These are phyloP conservation scores for Sphaerostilbella broomeana DNA, from an alignment of 2,329 filamentous ascomycete species.

Conservation along the genomic window DNA sequence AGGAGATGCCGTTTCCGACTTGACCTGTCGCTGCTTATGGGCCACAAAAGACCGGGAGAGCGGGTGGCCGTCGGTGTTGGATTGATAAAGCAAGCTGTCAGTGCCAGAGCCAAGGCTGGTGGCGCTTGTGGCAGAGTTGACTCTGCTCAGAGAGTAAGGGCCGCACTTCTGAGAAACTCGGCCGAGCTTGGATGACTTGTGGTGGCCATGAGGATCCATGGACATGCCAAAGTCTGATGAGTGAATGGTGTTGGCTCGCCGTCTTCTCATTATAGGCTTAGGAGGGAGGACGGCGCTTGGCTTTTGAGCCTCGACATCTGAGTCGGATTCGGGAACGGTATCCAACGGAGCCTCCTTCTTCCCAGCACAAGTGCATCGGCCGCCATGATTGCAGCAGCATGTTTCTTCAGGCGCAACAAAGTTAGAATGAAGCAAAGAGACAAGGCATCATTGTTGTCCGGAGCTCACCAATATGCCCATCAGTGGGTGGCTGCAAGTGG, in stretches of 20 bases:
- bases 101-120: conserved; percentile 41
- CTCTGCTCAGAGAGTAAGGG: conserved; percentile 54
- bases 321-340: conserved; percentile 58
- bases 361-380: conserved; percentile 56
- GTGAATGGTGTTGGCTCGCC: conserved; percentile 55
- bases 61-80: conserved; percentile 29
- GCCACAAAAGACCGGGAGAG: conserved; percentile 33
- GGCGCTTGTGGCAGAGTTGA: conserved; percentile 50
- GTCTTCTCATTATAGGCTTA: conserved; percentile 41
- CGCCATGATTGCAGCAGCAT: conserved; percentile 65
- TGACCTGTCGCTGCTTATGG: conserved; percentile 46
- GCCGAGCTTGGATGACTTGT: conserved; percentile 56
- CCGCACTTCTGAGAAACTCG: conserved; percentile 55
- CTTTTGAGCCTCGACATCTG: conserved; percentile 39
- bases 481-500: conserved; percentile 50
- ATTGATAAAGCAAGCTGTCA: conserved; percentile 35
- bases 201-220: conserved; percentile 58
- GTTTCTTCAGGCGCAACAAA: conserved; percentile 40
- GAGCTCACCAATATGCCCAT: conserved; percentile 53
- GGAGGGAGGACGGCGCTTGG: conserved; percentile 25
- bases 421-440: conserved; percentile 8
- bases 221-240: conserved; percentile 54
- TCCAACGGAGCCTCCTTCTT: conserved; percentile 57
- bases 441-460: conserved; percentile 10
- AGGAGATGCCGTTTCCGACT: conserved; percentile 57